Evolutionary conservation across 495 filamentous ascomycete genomes (phyloP), one percentile per base, ranked within the genome.

Genomic region (Cryomyces minteri): DNA sequence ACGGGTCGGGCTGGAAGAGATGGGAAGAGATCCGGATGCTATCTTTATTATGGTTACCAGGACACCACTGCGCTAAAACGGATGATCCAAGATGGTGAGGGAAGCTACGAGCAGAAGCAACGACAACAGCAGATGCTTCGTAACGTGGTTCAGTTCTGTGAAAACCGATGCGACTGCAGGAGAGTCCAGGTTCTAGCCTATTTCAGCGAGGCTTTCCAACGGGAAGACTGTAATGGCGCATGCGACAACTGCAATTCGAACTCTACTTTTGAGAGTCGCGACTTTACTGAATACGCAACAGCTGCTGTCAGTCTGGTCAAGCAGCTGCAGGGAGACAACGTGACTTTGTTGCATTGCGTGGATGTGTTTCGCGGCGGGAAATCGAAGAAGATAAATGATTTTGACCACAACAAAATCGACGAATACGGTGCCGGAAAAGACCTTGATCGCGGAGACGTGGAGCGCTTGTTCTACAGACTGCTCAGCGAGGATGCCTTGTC

Each of bases 1-100:
- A 98, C 88, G 8, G 90, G 90, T 0, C 82, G 90, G 40, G 90
- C 90, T 18, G 90, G 90, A 6, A 75, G 90, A 52, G 90, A 99
- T 61, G 88, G 87, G 7, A 76, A 84, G 51, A 69, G 69, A 7
- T 94, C 88, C 9, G 78, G 81, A 33, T 99, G 90, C 62, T 93
- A 85, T 52, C 68, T 99, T 32, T 96, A 79, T 58, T 99, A 86
- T 50, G 66, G 68, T 38, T 94, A 87, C 60, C 67, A 62, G 14
- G 90, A 99, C 48, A 71, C 71, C 33, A 75, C 54, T 48, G 65
- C 54, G 48, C 60, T 71, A 48, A 81, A 63, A 55, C 72, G 66
- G 18, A 83, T 99, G 79, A 94, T 96, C 44, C 67, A 82, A 11
- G 68, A 79, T 3, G 74, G 80, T 3, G 84, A 94, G 18, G 80